Percentiles rank a stretch among this genome's conserved stretches.
Evolutionary conservation across 805 yeast species (phyloP).

Genomic region (Lipomyces lipofer): DNA sequence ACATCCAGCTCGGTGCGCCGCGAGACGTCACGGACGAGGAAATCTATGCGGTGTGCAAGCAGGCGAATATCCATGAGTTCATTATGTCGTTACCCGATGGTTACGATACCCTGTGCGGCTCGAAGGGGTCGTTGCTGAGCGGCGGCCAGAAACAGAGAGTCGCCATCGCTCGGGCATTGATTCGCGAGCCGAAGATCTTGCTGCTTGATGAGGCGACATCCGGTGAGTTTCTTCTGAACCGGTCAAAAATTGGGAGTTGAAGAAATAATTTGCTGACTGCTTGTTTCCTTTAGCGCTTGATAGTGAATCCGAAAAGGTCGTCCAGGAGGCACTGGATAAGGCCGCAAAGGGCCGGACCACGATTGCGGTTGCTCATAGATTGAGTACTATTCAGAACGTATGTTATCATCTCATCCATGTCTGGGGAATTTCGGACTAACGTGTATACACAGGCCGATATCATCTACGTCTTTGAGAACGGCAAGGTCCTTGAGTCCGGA

Average conservation of each 20-base stretch:
- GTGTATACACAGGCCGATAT: constrained; percentile 43
- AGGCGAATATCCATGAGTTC: constrained; percentile 56
- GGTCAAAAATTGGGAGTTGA: no score
- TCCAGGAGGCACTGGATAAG: constrained; percentile 58
- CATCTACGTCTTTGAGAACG: constrained; percentile 55
- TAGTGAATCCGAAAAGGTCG: constrained; percentile 62
- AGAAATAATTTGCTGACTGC: no score
- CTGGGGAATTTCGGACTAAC: neutral
- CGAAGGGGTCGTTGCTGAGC: constrained; percentile 54
- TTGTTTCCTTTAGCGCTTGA: no score
- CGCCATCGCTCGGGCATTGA: constrained; percentile 63
- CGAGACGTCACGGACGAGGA: constrained; percentile 42
- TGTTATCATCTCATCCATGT: neutral
- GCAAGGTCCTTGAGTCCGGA: constrained; percentile 57
- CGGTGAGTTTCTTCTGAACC: no score
- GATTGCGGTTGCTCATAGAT: constrained; percentile 73
- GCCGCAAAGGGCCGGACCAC: constrained; percentile 68
- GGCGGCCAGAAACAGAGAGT: constrained; percentile 69
- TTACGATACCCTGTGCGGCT: constrained; percentile 51
- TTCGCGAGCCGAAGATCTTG: constrained; percentile 57
- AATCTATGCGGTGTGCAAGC: constrained; percentile 46
- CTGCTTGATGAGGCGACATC: constrained; percentile 61
- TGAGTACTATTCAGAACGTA: constrained; percentile 54
- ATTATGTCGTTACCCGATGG: constrained; percentile 54
- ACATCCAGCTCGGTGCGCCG: constrained; percentile 50